Base-by-base conservation (phyloP, 805 yeast species). In the Kodamaea jinghongensis region DNA sequence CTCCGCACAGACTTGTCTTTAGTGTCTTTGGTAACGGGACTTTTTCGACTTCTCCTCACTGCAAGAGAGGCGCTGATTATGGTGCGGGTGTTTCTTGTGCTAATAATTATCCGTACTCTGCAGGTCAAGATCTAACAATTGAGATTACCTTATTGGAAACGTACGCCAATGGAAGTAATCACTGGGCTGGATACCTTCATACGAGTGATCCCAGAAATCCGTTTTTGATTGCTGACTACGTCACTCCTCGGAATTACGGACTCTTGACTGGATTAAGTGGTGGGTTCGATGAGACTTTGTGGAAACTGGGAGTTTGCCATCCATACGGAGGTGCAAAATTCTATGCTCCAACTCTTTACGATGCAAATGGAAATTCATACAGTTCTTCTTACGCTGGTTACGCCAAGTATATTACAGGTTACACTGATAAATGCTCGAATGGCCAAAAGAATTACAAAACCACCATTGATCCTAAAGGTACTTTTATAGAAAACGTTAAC, bases 11-110 rank as follows among this genome's bases (percentile, higher is more conserved):
- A 14, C 27, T 39, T 13, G 30, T 23, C 12, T 43, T 31, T 31
- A 43, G 46, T 43, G 43, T 20, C 4, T 39, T 39, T 32, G 40
- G 43, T 5, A 16, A 32, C n/a, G 32, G 35, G 4, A 25, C 36
- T 9, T n/a, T 5, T 10, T 13, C 38, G 8, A 12, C 31, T 27
- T 31, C 33, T 11, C 38, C 40, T 11, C 36, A 43, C 16, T 43
- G 46, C 29, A 3, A 6, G 4, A 8, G 7, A 4, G 46, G 44
- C 9, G 46, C 46, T n/a, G 46, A 39, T 22, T 31, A 28, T 14
- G 35, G 36, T 2, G 13, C 38, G 3, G 44, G 44, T 10, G 38
- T 36, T 2, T 36, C 44, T 6, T 43, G 43, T 28, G 30, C 30
- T 4, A 16, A 23, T 20, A 6, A 14, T 3, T 9, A 22, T 13